phyloP scores from a whole-genome alignment of 148 eudicot species.

The Chenopodium formosanum region DNA sequence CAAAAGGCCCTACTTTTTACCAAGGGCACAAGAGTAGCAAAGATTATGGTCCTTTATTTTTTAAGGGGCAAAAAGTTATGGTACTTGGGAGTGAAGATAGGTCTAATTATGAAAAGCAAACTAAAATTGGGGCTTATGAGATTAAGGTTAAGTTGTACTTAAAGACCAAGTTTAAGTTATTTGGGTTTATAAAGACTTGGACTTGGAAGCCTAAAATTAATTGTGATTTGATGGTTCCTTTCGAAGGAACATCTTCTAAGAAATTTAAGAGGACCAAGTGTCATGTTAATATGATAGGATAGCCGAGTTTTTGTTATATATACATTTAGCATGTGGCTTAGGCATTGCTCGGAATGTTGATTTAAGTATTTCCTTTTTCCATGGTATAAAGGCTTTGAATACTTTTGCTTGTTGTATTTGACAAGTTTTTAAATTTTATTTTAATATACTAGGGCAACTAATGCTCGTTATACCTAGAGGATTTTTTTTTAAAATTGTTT shows the following conservation, averaged over 20 bases:
- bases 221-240: conserved; percentile 58
- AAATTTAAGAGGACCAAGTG: conserved; percentile 43
- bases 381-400: no score
- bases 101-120: conserved; percentile 30
- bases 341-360: no score
- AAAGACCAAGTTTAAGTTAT: conserved; percentile 41
- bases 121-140: conserved; percentile 29
- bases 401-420: no score
- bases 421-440: no score
- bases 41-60: conserved; percentile 22
- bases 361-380: no score
- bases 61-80: conserved; percentile 36
- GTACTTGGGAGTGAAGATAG: conserved; percentile 23
- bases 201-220: conserved; percentile 33
- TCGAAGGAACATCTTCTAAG: conserved; percentile 30
- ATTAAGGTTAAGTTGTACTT: conserved; percentile 41
- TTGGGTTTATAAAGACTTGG: conserved; percentile 34
- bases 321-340: no score
- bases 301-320: no score
- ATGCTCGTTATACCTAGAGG: no score
- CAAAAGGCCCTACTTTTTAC: conserved; percentile 31
- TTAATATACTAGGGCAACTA: no score
- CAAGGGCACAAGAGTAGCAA: conserved; percentile 50
- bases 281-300: not conserved
- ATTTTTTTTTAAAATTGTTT: no score